Percentiles rank a stretch among this genome's conserved stretches.
Evolutionary conservation across 441 rosid species (phyloP).

Genomic region (Heliophila coronopifolia): DNA sequence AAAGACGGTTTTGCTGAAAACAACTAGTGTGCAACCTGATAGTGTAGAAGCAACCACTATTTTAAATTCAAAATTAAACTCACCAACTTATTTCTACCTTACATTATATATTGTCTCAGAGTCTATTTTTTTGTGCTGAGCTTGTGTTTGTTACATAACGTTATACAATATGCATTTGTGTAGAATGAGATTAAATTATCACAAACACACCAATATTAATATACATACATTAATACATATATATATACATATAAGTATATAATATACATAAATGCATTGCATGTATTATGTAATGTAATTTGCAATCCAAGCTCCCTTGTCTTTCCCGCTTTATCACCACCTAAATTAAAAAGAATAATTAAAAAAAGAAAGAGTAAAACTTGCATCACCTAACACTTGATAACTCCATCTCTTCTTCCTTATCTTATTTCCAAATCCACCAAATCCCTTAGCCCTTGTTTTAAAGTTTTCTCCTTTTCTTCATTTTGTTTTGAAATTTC

Average conservation of each 20-base stretch:
- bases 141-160: no score
- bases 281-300: constrained; percentile 17
- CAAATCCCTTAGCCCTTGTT: constrained; percentile 17
- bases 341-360: constrained; percentile 1
- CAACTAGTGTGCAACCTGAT: no score
- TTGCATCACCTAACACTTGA: constrained; percentile 29
- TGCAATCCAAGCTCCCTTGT: constrained; percentile 24
- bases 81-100: no score
- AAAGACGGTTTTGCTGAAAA: no score
- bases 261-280: not conserved
- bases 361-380: not conserved
- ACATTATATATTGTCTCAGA: no score
- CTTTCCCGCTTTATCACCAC: constrained; percentile 3
- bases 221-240: no score
- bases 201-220: not conserved
- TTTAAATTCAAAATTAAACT: no score
- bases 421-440: constrained; percentile 18
- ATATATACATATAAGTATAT: not conserved
- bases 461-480: constrained; percentile 11
- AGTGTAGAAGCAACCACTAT: no score
- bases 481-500: not conserved
- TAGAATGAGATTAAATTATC: not conserved
- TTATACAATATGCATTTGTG: not conserved
- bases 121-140: no score
- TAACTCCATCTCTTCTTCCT: constrained; percentile 30